Evolutionary conservation across 768 basidiomycete species (phyloP), one percentile per base, ranked within the genome.

Genomic region (Dacryopinax spathularia): DNA sequence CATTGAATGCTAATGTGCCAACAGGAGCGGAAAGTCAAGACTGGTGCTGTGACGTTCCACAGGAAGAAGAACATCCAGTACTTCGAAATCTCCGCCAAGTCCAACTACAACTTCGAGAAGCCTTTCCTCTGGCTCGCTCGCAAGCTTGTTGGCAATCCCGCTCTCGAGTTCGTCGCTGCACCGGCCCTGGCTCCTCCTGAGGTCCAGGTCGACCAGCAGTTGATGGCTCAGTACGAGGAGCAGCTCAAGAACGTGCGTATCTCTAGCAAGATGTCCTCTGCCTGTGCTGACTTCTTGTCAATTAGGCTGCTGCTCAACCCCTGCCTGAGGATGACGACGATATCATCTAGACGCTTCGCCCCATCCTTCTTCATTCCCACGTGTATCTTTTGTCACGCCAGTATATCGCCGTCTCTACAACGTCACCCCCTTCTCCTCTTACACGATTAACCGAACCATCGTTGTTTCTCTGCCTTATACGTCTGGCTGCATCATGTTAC

Each of bases 21-120:
- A n/a, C 72, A 97, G 95, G 96, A 99, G 78, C 92, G 96, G 67
- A 99, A 99, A 84, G 96, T 99, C 69, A 99, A 98, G 83, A 98
- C 95, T 25, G 91, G 91, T 60, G 85, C 88, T 41, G 96, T 99
- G 66, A 99, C 96, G 44, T 99, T 99, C 87, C 96, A 98, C 82
- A 84, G 96, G 74, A 99, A 99, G 90, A 99, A 99, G 84, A 97
- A 95, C 78, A 83, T 99, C 61, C 96, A 98, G 74, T 99, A 99
- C 81, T 99, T 94, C 74, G 96, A 99, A 73, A 98, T 99, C 69
- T 98, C 96, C 0, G 96, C 96, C 62, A 99, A 99, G 78, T 97
- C 94, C 48, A 99, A 99, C 82, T 99, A 98, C 77, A 99, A 99
- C 82, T 98, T 98, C 73, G 96, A 99, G 78, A 97, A 97, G 76